Evolutionary conservation across 257 asterid species (phyloP), one percentile per base, ranked within the genome.

Genomic region (Eucommia ulmoides): DNA sequence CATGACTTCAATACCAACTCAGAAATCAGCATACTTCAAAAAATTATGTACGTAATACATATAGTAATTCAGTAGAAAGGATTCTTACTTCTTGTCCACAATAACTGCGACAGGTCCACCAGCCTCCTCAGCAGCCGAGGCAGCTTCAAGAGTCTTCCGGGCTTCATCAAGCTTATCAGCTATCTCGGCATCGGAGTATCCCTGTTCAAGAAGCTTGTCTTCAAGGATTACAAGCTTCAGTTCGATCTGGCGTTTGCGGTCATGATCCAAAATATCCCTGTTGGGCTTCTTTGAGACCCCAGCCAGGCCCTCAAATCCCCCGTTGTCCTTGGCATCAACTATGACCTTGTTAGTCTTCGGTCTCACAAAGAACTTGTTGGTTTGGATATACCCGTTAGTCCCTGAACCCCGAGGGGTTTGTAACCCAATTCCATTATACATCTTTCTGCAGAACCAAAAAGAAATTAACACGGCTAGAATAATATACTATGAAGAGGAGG

Each of bases 401-500:
- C 97, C 96, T 26, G 97, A 89, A 18, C 95, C 95, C 19, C 97
- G 74, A 35, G 97, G 66, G 23, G 95, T 88, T 70, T 76, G 94
- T 19, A 88, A 54, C 11, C 95, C 97, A 58, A 84, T 88, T 21
- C 95, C 97, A 76, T 84, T 88, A 51, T 88, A 88, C 97, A 88
- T 88, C 16, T 35, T 54, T 26, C 38, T 29, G 38, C 38, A 29
- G 38, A 12, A 29, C n/a, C n/a, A n/a, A n/a, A n/a, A n/a, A n/a
- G n/a, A n/a, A n/a, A n/a, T n/a, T n/a, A n/a, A n/a, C n/a, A n/a
- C n/a, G n/a, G n/a, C n/a, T n/a, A n/a, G n/a, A n/a, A n/a, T n/a
- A n/a, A n/a, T n/a, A n/a, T n/a, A n/a, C n/a, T n/a, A n/a, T n/a
- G n/a, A n/a, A n/a, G n/a, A n/a, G n/a, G n/a, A n/a, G n/a, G n/a